Conservation (phyloP, 2,329 filamentous ascomycete species). For the Fusarium secorum region DNA sequence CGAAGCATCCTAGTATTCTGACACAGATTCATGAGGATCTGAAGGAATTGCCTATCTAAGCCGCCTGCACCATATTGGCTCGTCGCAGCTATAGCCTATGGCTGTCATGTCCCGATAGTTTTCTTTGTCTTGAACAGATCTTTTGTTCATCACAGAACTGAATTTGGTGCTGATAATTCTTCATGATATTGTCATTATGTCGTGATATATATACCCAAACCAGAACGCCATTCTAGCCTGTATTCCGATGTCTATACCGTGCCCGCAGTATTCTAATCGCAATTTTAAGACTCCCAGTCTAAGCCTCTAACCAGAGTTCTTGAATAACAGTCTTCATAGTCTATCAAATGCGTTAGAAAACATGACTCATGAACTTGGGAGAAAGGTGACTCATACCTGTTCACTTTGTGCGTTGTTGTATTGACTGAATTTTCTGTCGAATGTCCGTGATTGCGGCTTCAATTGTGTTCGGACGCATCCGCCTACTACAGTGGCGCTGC, state of each 20-base stretch:
- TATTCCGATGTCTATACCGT: background rate
- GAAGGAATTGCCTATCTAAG: background rate
- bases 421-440: constrained; percentile 37
- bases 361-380: background rate
- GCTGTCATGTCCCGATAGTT: fast-evolving
- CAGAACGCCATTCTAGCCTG: background rate
- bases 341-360: constrained; percentile 14
- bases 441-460: constrained; percentile 21
- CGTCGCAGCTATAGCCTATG: background rate
- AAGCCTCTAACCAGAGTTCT: constrained; percentile 20
- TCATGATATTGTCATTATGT: background rate
- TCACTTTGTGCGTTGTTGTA: constrained; percentile 38
- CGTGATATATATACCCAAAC: background rate
- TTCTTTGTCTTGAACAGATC: too few species aligned
- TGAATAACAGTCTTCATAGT: constrained; percentile 7
- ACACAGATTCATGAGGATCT: constrained; percentile 2
- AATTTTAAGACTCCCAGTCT: background rate
- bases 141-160: too few species aligned
- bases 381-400: constrained; percentile 16
- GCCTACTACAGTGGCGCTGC: constrained; percentile 29
- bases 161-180: too few species aligned
- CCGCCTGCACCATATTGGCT: fast-evolving
- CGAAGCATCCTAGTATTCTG: background rate
- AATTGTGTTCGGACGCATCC: constrained; percentile 30
- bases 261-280: background rate